A percentile compares a stretch with the other conserved stretches of the same genome.
Conservation (phyloP, 1,139 yeast genomes). For the Taphrina communis region DNA sequence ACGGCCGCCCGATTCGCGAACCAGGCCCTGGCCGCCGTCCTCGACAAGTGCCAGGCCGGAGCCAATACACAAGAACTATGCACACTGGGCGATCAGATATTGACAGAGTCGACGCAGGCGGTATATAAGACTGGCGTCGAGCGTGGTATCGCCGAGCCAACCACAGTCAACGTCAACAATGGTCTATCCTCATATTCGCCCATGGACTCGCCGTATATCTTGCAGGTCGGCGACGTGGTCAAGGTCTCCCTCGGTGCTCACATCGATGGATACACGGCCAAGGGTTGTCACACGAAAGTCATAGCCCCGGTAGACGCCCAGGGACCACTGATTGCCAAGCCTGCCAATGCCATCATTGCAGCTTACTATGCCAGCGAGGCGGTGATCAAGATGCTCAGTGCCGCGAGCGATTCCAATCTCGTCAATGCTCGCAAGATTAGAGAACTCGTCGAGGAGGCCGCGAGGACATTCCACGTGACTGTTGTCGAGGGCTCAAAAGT, state of each 20-base stretch:
- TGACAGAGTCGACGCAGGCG: conserved; percentile 26
- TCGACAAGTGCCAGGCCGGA: conserved; percentile 31
- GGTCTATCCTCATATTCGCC: conserved; percentile 82
- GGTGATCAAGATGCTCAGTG: conserved; percentile 73
- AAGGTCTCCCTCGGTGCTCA: conserved; percentile 69
- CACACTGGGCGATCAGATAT: conserved; percentile 34
- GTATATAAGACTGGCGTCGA: conserved; percentile 48
- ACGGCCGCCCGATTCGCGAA: conserved; percentile 41
- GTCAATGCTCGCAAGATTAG: conserved; percentile 76
- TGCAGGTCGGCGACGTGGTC: conserved; percentile 80
- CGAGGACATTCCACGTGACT: conserved; percentile 75
- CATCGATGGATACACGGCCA: conserved; percentile 91
- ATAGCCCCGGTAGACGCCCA: conserved; percentile 60
- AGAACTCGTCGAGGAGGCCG: conserved; percentile 77
- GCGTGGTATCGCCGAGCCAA: conserved; percentile 92
- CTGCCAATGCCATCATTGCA: conserved; percentile 90
- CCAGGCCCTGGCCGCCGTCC: conserved; percentile 30
- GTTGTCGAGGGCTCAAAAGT: conserved; percentile 93
- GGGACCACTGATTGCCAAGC: conserved; percentile 74
- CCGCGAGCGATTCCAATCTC: conserved; percentile 52
- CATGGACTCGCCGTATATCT: conserved; percentile 65
- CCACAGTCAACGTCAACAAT: conserved; percentile 82
- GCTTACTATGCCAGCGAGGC: conserved; percentile 88
- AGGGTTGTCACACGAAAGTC: conserved; percentile 82
- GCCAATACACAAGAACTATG: conserved; percentile 38